Conservation (phyloP, 2,329 filamentous ascomycete species). For the Penicillium janthinellum region DNA sequence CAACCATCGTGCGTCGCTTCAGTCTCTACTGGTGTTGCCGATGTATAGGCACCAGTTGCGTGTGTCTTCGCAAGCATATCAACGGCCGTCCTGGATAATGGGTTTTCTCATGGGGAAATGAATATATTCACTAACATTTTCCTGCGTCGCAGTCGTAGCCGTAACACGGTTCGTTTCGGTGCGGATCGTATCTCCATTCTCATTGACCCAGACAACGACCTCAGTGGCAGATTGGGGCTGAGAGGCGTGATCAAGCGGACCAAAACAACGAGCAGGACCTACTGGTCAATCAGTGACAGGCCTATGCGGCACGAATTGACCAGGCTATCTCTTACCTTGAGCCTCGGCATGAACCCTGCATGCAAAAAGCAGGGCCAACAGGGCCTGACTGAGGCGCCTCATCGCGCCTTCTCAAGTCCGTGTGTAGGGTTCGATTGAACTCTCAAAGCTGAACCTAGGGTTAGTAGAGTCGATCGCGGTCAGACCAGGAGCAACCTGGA, state of each 20-base stretch:
- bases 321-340: conserved; percentile 24
- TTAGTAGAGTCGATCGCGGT: conserved; percentile 12
- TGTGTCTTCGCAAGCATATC: conserved; percentile 1
- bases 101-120: not conserved
- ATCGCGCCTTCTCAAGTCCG: conserved; percentile 9
- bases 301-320: not conserved
- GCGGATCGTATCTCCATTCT: conserved; percentile 55
- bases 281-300: conserved; percentile 19
- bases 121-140: conserved; percentile 18
- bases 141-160: conserved; percentile 11
- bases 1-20: not conserved
- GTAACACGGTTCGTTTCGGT: conserved; percentile 34
- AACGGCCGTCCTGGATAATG: not conserved
- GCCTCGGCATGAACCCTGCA: conserved; percentile 24
- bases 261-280: conserved; percentile 8
- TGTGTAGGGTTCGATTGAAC: conserved; percentile 2
- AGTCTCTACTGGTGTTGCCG: not conserved
- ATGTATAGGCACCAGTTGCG: not conserved
- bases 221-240: conserved; percentile 49
- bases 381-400: conserved; percentile 16
- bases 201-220: conserved; percentile 62
- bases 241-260: conserved; percentile 41
- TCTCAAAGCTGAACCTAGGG: conserved; percentile 7
- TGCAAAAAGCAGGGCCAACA: conserved; percentile 18
- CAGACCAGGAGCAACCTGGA: conserved; percentile 12